Evolutionary conservation across 2,329 filamentous ascomycete species (phyloP).

Genomic region (Beauveria sp.): DNA sequence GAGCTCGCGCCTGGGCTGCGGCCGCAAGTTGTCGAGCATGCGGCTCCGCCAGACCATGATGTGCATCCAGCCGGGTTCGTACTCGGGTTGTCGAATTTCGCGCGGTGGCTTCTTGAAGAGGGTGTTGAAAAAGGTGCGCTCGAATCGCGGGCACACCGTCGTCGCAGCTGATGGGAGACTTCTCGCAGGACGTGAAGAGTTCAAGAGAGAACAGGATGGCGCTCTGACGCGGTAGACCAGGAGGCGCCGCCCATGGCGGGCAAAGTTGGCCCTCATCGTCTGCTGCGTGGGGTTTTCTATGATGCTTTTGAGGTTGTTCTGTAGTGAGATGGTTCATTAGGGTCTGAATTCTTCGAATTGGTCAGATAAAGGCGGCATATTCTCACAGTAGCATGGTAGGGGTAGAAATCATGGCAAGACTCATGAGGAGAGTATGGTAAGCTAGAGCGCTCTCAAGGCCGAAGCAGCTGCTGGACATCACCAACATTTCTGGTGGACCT

Average conservation of each 20-base stretch:
- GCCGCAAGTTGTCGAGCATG: conserved; percentile 54
- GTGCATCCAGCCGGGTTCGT: conserved; percentile 63
- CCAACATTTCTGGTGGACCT: conserved; percentile 11
- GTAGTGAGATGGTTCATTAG: background rate
- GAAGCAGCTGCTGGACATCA: conserved; percentile 5
- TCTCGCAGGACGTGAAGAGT: conserved; percentile 16
- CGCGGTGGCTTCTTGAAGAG: conserved; percentile 54
- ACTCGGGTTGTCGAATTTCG: conserved; percentile 51
- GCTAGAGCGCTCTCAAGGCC: background rate
- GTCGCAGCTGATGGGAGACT: conserved; percentile 21
- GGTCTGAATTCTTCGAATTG: background rate
- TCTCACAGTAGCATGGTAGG: conserved; percentile 2
- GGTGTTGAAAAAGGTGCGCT: conserved; percentile 48
- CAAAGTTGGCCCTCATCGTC: conserved; percentile 36
- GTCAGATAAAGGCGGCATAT: too few species aligned
- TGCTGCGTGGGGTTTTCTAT: background rate
- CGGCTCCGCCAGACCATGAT: conserved; percentile 62
- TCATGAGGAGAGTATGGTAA: background rate
- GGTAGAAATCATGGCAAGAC: background rate
- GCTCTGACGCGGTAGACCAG: conserved; percentile 27
- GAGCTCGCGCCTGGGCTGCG: conserved; percentile 57
- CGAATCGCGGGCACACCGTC: conserved; percentile 16
- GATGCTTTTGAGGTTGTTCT: background rate
- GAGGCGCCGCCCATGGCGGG: conserved; percentile 36
- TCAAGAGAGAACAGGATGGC: conserved; percentile 26